Base-by-base conservation (phyloP, 1,139 yeast genomes). In the Debaryomyces subglobosus region DNA sequence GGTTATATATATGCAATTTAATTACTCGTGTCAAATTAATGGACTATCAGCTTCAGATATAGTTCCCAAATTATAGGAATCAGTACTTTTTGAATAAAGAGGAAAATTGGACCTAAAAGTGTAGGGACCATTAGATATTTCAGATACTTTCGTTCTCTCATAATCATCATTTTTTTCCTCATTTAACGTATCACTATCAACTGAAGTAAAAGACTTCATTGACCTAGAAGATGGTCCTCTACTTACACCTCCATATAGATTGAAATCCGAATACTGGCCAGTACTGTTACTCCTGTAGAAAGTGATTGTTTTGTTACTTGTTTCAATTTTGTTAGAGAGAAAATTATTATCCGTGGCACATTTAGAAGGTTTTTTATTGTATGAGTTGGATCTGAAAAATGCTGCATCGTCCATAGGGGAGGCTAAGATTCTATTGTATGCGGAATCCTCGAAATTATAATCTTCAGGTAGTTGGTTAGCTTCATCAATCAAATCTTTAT, bases 391-490 rank as follows among this genome's bases (percentile, higher is more conserved):
- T 39, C 72, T 53, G 46, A 57, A 51, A 53, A 64, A 63, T 35
- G 56, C 36, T 43, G 44, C 4, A 2, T 33, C 48, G 20, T 33
- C 44, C 25, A 23, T 37, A 10, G 41, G 23, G 9, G 39, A 32
- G 6, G 18, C 13, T 21, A 16, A 38, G 10, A 5, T 23, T 36
- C 23, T 41, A 6, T 15, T 21, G 13, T 23, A 29, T 16, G n/a
- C 64, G 18, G 66, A 63, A 10, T 71, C 73, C 9, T 75, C 77
- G 56, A 80, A 81, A 45, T 82, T 84, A 56, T 65, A 82, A 55
- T 83, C 88, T 58, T 81, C 86, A 0, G 88, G 87, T 2, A 83
- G 64, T 41, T 67, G 74, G 55, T 84, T 82, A 23, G 80, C 71
- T 61, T 82, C 86, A 57, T 81, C 86, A 5, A 81, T 53, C 4